Evolutionary conservation across 495 filamentous ascomycete genomes (phyloP), one percentile per base, ranked within the genome.

Genomic region (Hypomontagnella monticulosa): DNA sequence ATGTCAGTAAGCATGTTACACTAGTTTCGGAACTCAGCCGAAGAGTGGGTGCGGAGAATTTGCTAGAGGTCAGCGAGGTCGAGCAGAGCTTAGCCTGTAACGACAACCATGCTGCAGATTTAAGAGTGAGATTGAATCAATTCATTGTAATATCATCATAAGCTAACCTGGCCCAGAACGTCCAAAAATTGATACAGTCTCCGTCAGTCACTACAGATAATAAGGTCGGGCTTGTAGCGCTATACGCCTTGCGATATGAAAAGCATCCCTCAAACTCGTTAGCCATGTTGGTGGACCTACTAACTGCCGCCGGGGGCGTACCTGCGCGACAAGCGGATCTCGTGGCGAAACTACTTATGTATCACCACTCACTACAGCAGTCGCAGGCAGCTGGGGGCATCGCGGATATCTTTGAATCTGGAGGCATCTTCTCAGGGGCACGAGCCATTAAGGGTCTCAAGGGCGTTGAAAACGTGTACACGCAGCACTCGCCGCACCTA

Each of bases 381-480:
- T 81, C 87, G 0, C 83, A 89, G 9, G 80, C 86, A 37, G 82
- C 89, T 2, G 86, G 89, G 32, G 91, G 91, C 30, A 90, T 97
- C 68, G 87, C 91, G 2, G 94, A 97, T 61, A 84, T 97, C 6
- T 99, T 98, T 71, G 93, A 97, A 71, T 90, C 91, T 0, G 88
- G 91, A 1, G 93, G 91, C 4, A 91, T 99, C 55, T 97, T 99
- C 78, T 91, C 91, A 30, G 91, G 91, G 12, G 93, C 95, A 2
- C 84, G 93, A 30, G 90, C 90, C 68, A 93, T 99, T 77, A 96
- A 96, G 73, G 96, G 94, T 1, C 83, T 99, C 14, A 97, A 97
- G 71, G 95, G 95, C 11, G 93, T 98, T 3, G 95, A 99, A 73
- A 99, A 99, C 67, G 95, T 99, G 16, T 99, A 98, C 75, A 99